Evolutionary conservation across 345 rosid genomes (phyloP).

Genomic region (Carallia brachiata): DNA sequence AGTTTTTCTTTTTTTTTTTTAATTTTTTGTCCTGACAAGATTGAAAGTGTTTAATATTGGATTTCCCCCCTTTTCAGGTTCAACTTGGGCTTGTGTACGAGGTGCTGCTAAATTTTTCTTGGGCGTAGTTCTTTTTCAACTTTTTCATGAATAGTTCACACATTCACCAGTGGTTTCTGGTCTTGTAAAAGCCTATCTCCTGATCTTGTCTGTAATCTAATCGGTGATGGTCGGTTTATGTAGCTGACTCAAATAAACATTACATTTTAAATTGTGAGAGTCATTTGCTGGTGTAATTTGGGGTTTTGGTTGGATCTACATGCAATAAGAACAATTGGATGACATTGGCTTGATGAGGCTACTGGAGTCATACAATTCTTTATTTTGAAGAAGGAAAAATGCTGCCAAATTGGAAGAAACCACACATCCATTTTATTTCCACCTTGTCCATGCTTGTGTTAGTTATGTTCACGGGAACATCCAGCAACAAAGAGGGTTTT

Average conservation of each 20-base stretch:
- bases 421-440: constrained; percentile 38
- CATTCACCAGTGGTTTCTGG: neutral
- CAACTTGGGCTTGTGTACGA: neutral
- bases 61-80: neutral
- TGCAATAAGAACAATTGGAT: neutral
- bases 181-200: neutral
- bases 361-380: constrained; percentile 23
- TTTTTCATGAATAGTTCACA: neutral
- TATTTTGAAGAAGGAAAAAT: constrained; percentile 41
- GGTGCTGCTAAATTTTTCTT: neutral
- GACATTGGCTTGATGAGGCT: constrained; percentile 22
- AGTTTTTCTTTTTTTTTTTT: neutral
- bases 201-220: neutral
- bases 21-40: neutral
- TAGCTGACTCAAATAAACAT: neutral
- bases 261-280: neutral
- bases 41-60: neutral
- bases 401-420: constrained; percentile 68
- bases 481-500: constrained; percentile 37
- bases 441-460: constrained; percentile 24
- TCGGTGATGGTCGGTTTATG: neutral
- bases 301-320: neutral
- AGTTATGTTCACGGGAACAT: constrained; percentile 26
- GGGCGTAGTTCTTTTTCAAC: neutral
- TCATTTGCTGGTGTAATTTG: neutral